These are phyloP conservation scores for Staphylotrichum longicolle DNA, from an alignment of 495 filamentous ascomycete species.

Conservation along the genomic window DNA sequence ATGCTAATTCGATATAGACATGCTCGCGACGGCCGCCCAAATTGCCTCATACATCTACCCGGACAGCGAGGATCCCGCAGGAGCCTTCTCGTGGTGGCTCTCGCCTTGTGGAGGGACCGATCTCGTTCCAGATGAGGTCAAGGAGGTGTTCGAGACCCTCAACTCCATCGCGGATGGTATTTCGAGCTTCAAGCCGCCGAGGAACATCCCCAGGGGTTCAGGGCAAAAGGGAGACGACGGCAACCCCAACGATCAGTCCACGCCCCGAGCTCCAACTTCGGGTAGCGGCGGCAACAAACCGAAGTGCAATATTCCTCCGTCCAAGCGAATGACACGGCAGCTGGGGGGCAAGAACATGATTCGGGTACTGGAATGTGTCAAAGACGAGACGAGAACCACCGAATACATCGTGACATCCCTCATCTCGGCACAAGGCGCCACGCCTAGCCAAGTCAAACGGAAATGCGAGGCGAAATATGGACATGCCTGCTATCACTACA, in stretches of 20 bases:
- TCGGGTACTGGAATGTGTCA: no score
- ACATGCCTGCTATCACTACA: constrained; percentile 14
- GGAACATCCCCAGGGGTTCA: constrained; percentile 9
- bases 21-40: constrained; percentile 28
- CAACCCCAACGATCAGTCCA: constrained; percentile 4
- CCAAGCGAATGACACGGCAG: no score
- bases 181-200: constrained; percentile 6
- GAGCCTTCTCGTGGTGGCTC: constrained; percentile 18
- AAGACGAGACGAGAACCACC: not conserved
- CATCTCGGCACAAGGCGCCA: not conserved
- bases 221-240: constrained; percentile 14
- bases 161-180: constrained; percentile 9
- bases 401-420: not conserved
- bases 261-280: not conserved
- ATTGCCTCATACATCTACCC: constrained; percentile 14
- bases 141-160: constrained; percentile 15
- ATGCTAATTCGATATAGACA: not conserved
- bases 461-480: not conserved
- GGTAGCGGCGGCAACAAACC: no score
- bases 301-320: no score
- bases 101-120: constrained; percentile 14
- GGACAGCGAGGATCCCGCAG: constrained; percentile 8
- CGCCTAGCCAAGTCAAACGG: not conserved
- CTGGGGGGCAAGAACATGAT: no score
- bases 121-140: constrained; percentile 19